phyloP scores from a whole-genome alignment of 805 yeast species.

The Kluyveromyces siamensis region DNA sequence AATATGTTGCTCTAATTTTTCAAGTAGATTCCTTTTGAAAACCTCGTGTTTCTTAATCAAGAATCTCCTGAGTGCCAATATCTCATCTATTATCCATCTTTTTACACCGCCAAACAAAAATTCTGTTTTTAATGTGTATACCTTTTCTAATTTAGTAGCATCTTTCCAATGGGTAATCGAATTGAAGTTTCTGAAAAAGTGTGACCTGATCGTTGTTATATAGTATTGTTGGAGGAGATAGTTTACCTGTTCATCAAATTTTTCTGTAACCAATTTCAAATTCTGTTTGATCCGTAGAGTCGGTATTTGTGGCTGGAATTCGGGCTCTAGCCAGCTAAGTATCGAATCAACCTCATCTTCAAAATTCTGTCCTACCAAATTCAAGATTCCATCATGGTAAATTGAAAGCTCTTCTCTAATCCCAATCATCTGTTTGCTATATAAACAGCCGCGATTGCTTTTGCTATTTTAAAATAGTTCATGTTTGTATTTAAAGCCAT shows the following conservation, averaged over 20 bases:
- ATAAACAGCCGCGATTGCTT: not conserved
- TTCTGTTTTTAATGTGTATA: constrained; percentile 7
- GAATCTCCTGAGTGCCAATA: constrained; percentile 18
- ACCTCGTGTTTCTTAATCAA: constrained; percentile 13
- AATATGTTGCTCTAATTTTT: constrained; percentile 10
- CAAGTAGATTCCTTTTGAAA: constrained; percentile 9
- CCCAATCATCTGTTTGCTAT: constrained; percentile 1
- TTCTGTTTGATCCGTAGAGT: constrained; percentile 13
- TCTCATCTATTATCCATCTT: constrained; percentile 13
- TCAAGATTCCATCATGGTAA: constrained; percentile 2
- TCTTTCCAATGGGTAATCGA: constrained; percentile 13
- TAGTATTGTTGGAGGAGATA: constrained; percentile 14
- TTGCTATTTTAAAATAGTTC: not conserved
- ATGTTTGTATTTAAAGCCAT: not conserved
- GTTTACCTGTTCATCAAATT: not conserved
- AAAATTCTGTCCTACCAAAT: constrained; percentile 4
- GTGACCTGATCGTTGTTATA: constrained; percentile 14
- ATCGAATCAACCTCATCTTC: constrained; percentile 19
- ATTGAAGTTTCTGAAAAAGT: constrained; percentile 16
- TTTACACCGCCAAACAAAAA: constrained; percentile 8
- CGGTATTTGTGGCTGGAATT: constrained; percentile 20
- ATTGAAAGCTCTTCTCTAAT: constrained; percentile 1
- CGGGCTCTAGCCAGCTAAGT: constrained; percentile 18
- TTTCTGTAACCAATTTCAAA: constrained; percentile 5
- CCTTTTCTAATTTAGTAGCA: constrained; percentile 14